phyloP scores from a whole-genome alignment of 768 basidiomycete species.

The Suillus discolor region DNA sequence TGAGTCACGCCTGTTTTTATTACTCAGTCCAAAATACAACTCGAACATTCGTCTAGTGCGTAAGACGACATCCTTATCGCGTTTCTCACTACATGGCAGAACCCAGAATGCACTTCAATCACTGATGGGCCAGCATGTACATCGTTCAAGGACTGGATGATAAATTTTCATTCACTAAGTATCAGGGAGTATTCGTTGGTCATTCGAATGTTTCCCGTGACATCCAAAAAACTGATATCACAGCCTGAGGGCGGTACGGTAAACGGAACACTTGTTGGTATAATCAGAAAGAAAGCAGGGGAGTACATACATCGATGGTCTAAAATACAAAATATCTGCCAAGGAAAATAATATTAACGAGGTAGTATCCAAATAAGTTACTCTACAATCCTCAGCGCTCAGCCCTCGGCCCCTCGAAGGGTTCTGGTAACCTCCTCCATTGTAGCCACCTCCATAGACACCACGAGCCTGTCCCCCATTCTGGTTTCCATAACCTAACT shows the following conservation, averaged over 20 bases:
- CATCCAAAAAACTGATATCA: not conserved
- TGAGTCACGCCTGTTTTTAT: no score
- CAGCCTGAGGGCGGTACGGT: not conserved
- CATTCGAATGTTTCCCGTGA: not conserved
- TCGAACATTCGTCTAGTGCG: no score
- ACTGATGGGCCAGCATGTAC: no score
- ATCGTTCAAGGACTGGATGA: no score
- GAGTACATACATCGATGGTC: slow-evolving; percentile 9
- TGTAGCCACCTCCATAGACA: slow-evolving; percentile 29
- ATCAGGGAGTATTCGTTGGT: not conserved
- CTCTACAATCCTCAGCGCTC: slow-evolving; percentile 50
- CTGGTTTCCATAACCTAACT: slow-evolving; percentile 38
- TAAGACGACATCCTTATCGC: no score
- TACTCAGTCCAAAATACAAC: no score
- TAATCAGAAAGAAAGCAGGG: slow-evolving; percentile 13
- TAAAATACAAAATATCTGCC: slow-evolving; percentile 8
- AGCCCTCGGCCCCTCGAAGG: slow-evolving; percentile 48
- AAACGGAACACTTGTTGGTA: not conserved
- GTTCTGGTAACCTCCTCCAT: slow-evolving; percentile 26
- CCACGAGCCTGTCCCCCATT: slow-evolving; percentile 16
- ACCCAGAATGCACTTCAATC: no score
- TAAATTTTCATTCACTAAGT: no score
- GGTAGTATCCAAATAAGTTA: slow-evolving; percentile 33
- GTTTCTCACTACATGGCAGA: no score
- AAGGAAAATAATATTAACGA: slow-evolving; percentile 10